phyloP scores from a whole-genome alignment of 805 yeast species.

The Tetrapisispora arboricola region DNA sequence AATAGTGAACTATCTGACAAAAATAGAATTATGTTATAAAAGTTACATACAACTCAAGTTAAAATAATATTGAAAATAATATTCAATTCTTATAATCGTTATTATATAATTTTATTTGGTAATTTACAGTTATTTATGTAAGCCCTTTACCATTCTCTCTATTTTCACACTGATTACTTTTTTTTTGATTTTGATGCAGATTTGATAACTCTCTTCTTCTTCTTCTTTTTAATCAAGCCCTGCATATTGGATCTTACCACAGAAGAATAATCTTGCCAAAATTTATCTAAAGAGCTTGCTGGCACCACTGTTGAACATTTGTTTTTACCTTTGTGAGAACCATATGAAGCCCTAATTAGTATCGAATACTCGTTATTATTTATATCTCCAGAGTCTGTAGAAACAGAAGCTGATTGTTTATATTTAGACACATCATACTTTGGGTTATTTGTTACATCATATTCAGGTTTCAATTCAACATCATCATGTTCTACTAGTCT shows the following conservation, averaged over 20 bases:
- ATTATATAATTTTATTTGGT: not conserved
- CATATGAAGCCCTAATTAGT: conserved; percentile 46
- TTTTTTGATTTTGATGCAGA: conserved; percentile 19
- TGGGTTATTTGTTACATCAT: conserved; percentile 39
- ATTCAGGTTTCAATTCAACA: conserved; percentile 33
- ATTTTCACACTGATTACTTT: not conserved
- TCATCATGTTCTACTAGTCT: conserved; percentile 22
- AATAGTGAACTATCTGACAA: no score
- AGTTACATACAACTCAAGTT: no score
- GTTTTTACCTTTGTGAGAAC: conserved; percentile 30
- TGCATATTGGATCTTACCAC: conserved; percentile 59
- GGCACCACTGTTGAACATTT: conserved; percentile 68
- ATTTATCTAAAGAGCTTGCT: conserved; percentile 47
- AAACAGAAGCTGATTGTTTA: conserved; percentile 9
- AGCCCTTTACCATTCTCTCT: no score
- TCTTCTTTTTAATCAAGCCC: conserved; percentile 76
- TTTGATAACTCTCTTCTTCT: conserved; percentile 38
- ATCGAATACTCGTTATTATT: conserved; percentile 42
- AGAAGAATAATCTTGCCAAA: conserved; percentile 69
- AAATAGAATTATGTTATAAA: no score
- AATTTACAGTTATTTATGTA: not conserved
- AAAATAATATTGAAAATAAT: no score
- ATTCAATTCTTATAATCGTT: no score
- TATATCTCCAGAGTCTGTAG: conserved; percentile 9
- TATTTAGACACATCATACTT: conserved; percentile 23